Conservation (phyloP, 768 basidiomycete genomes). For the Podaxis sp. region DNA sequence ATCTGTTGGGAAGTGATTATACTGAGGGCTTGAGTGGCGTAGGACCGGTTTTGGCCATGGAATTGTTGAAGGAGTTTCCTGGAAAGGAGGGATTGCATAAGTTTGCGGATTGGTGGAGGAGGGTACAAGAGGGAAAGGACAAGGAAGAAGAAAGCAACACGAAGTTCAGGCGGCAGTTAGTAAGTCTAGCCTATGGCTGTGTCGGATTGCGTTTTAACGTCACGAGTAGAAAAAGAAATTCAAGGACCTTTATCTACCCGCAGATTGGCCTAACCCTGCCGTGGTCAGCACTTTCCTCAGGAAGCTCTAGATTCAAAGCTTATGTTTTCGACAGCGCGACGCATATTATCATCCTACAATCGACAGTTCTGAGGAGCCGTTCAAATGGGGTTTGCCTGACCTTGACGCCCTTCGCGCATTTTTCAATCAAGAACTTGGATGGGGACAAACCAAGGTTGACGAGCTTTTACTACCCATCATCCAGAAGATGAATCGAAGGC, state of each 20-base stretch:
- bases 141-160: constrained; percentile 67
- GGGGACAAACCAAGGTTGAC: constrained; percentile 82
- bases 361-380: constrained; percentile 88
- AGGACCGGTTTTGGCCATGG: constrained; percentile 96
- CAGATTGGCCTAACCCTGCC: constrained; percentile 90
- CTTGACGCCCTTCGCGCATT: constrained; percentile 89
- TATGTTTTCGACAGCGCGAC: constrained; percentile 57
- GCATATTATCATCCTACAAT: constrained; percentile 93
- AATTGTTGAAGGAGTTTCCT: constrained; percentile 90
- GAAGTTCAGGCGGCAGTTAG: constrained; percentile 83
- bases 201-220: neutral
- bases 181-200: constrained; percentile 36
- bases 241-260: constrained; percentile 74
- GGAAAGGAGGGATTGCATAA: constrained; percentile 79
- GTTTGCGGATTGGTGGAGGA: constrained; percentile 94
- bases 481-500: constrained; percentile 79
- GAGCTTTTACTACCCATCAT: constrained; percentile 91
- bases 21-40: constrained; percentile 89
- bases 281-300: constrained; percentile 58
- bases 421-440: constrained; percentile 75
- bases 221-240: constrained; percentile 80
- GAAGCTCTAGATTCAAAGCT: neutral
- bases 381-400: constrained; percentile 97
- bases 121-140: constrained; percentile 90
- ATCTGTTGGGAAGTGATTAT: constrained; percentile 96